Evolutionary conservation across 2,329 filamentous ascomycete genomes (phyloP), one percentile per base, ranked within the genome.

Genomic region (Gremmenia infestans): DNA sequence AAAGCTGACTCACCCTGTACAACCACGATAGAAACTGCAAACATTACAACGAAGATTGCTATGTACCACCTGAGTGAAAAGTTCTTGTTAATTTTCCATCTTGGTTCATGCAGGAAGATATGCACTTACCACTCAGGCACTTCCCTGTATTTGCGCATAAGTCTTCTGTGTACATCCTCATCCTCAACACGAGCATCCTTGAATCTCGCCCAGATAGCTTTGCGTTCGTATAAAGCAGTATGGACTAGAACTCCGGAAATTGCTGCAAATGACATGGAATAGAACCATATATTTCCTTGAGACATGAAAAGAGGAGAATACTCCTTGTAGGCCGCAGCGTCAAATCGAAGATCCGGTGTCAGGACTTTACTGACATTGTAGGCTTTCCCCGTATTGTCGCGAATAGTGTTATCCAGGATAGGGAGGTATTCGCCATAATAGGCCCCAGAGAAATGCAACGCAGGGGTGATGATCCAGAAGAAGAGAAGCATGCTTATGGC

Each of bases 201-300:
- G 22, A 55, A 53, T 39, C 57, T 56, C 7, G 48, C 73, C 81
- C 82, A 85, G 49, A 90, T 85, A 52, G 84, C 81, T 60, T 81
- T 76, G 36, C 87, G 79, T 57, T 90, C 82, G 70, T 88, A 83
- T 4, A 91, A 73, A 59, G 75, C 81, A 0, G 82, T 87, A 65
- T 90, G 82, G 0, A 88, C 78, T n/a, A 91, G 71, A 63, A 70
- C 72, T 4, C 73, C 70, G 0, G 82, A 78, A 28, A 88, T 78
- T 22, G 84, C 81, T n/a, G 86, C 86, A 65, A 88, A 88, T 0
- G 81, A 82, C 11, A 88, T 72, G 1, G 84, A 85, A 63, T 88
- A 78, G 1, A 68, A 72, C 48, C 77, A 62, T 19, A 73, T 72
- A 57, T 75, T 88, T 57, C 86, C 84, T 0, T 83, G 78, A 0